phyloP scores from a whole-genome alignment of 768 basidiomycete genomes.

The Pilatotrama ljubarskyi region DNA sequence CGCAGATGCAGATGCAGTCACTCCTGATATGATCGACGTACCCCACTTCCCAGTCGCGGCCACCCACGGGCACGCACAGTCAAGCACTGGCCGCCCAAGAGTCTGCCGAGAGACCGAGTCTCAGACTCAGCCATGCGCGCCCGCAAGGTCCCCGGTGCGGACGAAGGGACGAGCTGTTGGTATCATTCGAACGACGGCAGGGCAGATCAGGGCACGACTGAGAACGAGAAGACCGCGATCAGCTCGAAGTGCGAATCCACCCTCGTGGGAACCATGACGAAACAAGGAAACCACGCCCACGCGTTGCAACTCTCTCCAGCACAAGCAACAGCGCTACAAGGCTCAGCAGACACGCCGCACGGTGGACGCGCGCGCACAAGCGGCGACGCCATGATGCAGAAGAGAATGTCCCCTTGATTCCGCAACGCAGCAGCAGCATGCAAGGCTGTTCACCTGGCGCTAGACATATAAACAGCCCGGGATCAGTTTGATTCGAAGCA shows the following conservation, averaged over 20 bases:
- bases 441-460: constrained; percentile 6
- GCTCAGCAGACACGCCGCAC: too few species aligned
- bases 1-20: not conserved
- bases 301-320: too few species aligned
- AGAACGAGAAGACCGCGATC: not conserved
- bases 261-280: not conserved
- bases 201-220: constrained; percentile 6
- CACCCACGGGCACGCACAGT: not conserved
- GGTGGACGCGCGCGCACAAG: too few species aligned
- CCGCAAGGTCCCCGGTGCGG: not conserved
- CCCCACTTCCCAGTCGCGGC: not conserved
- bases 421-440: not conserved
- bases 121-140: not conserved
- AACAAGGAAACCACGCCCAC: not conserved
- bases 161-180: not conserved
- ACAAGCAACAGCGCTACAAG: too few species aligned
- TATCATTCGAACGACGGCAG: constrained; percentile 3
- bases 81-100: too few species aligned
- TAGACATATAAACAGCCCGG: constrained; percentile 7
- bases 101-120: too few species aligned
- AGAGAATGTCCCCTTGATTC: too few species aligned
- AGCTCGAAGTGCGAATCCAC: constrained; percentile 5
- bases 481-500: constrained; percentile 6
- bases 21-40: constrained; percentile 5
- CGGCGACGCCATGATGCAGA: too few species aligned